Conservation (phyloP, 2,329 filamentous ascomycete species). For the Celoporthe dispersa region DNA sequence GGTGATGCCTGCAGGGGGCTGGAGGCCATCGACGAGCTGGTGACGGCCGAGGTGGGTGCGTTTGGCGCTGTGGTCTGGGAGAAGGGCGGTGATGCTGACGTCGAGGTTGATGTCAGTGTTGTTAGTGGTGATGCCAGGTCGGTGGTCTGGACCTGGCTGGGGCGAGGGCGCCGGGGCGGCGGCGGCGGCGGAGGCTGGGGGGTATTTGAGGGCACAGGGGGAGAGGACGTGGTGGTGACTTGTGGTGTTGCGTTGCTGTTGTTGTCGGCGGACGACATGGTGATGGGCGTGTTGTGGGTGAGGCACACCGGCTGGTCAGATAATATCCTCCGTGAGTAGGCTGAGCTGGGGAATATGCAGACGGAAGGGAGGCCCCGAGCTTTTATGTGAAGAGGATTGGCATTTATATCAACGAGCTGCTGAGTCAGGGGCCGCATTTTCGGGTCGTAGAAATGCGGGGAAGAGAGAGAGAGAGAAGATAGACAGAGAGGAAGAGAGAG, state of each 20-base stretch:
- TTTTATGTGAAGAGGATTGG: slow-evolving; percentile 27
- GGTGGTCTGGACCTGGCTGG: slow-evolving; percentile 53
- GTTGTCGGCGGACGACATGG: slow-evolving; percentile 40
- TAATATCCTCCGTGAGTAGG: slow-evolving; percentile 26
- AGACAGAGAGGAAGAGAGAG: slow-evolving; percentile 4
- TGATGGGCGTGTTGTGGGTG: slow-evolving; percentile 30
- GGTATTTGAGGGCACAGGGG: slow-evolving; percentile 36
- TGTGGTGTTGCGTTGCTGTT: slow-evolving; percentile 24
- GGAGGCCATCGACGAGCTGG: slow-evolving; percentile 60
- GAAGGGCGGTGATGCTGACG: background rate
- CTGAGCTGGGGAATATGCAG: slow-evolving; percentile 28
- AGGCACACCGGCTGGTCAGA: slow-evolving; percentile 25
- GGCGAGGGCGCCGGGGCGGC: slow-evolving; percentile 48
- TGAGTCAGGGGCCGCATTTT: slow-evolving; percentile 39
- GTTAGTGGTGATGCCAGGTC: slow-evolving; percentile 34
- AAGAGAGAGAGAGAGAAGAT: background rate
- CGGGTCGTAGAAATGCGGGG: slow-evolving; percentile 33
- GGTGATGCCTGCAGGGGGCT: slow-evolving; percentile 61
- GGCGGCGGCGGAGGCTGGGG: slow-evolving; percentile 43
- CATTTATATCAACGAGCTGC: slow-evolving; percentile 30
- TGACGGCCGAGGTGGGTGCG: slow-evolving; percentile 59
- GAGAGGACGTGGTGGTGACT: slow-evolving; percentile 36
- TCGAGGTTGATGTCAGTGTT: background rate
- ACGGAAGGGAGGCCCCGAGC: slow-evolving; percentile 28
- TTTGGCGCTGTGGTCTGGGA: slow-evolving; percentile 55